These are phyloP conservation scores for Termitomyces sp. DNA, from an alignment of 768 basidiomycete genomes.

Conservation along the genomic window DNA sequence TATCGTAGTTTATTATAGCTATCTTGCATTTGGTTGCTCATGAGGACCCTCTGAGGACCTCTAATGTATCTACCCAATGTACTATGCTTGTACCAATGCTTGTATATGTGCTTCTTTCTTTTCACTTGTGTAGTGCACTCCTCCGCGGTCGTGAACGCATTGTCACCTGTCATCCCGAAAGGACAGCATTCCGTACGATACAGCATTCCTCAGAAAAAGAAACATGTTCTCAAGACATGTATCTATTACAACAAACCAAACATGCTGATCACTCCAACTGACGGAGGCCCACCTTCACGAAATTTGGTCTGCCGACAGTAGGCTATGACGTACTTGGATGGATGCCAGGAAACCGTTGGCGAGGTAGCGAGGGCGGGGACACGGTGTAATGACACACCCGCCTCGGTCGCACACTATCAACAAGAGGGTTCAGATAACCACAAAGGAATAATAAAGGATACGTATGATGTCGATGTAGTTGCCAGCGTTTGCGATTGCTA, in stretches of 20 bases:
- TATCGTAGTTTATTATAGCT: background rate
- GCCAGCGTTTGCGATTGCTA: conserved; percentile 75
- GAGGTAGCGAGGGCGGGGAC: conserved; percentile 68
- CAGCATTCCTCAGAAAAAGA: background rate
- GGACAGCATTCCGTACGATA: background rate
- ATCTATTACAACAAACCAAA: conserved; percentile 52
- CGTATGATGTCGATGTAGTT: conserved; percentile 76
- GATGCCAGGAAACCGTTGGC: conserved; percentile 81
- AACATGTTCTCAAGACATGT: background rate
- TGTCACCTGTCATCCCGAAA: background rate
- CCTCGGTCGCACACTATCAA: conserved; percentile 73
- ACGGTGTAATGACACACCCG: conserved; percentile 70
- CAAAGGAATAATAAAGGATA: conserved; percentile 11
- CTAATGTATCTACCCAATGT: background rate
- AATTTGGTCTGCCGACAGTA: conserved; percentile 76
- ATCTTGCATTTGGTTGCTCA: background rate
- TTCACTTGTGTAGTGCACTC: background rate
- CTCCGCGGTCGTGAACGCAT: background rate
- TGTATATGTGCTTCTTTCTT: no score
- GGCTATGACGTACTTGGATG: conserved; percentile 75
- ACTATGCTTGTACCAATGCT: background rate
- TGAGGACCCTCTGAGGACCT: background rate
- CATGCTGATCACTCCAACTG: conserved; percentile 67
- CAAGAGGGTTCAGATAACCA: background rate
- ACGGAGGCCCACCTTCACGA: conserved; percentile 62